phyloP scores from a whole-genome alignment of 306 rosid species.

The Astragalus glycyphyllos region DNA sequence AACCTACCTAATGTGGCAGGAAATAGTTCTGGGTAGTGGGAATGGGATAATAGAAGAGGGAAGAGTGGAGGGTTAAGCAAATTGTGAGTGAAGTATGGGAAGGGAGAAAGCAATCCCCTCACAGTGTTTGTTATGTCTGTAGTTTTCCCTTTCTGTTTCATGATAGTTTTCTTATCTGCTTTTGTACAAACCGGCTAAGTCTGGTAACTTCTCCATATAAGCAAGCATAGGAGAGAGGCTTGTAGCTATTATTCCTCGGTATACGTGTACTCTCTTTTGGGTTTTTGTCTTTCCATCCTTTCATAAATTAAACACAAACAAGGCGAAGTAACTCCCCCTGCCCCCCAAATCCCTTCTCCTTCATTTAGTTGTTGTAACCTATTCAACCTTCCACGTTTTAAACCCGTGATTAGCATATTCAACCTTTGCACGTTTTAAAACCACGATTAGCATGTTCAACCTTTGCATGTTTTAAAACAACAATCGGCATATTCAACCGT shows the following conservation, averaged over 20 bases:
- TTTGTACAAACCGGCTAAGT: background rate
- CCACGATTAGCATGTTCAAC: too few species aligned
- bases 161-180: background rate
- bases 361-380: too few species aligned
- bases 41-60: constrained; percentile 3
- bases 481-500: too few species aligned
- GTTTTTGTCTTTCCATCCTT: background rate
- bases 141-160: background rate
- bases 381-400: too few species aligned
- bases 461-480: too few species aligned
- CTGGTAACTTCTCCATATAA: background rate
- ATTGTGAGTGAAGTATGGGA: constrained; percentile 11
- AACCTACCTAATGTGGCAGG: background rate
- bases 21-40: background rate
- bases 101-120: background rate
- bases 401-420: too few species aligned
- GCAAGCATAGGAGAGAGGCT: background rate
- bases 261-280: background rate
- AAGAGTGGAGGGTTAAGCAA: background rate
- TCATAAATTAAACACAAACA: background rate
- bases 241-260: background rate
- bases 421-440: too few species aligned
- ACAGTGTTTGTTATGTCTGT: constrained; percentile 1
- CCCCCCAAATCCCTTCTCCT: background rate
- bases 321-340: background rate